Conservation (phyloP, 2,329 filamentous ascomycete species). For the Amauroascus niger region DNA sequence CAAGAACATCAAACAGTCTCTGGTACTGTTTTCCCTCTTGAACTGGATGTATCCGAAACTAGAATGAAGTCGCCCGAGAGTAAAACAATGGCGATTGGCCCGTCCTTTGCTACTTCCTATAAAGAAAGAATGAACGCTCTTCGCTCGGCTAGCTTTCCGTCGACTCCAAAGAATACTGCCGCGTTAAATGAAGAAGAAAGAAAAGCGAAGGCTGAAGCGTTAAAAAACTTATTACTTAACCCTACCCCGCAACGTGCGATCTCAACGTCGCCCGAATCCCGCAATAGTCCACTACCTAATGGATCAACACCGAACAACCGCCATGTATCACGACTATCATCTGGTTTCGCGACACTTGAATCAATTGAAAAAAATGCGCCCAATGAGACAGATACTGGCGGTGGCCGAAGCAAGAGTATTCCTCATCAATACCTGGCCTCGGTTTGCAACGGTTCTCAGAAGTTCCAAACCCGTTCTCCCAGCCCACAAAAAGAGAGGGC, state of each 20-base stretch:
- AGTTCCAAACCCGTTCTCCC: slow-evolving; percentile 19
- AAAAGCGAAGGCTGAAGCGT: slow-evolving; percentile 36
- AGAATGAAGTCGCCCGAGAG: slow-evolving; percentile 21
- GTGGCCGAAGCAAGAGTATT: slow-evolving; percentile 15
- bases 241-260: slow-evolving; percentile 31
- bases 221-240: slow-evolving; percentile 40
- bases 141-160: slow-evolving; percentile 30
- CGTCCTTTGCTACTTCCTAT: slow-evolving; percentile 55
- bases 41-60: slow-evolving; percentile 53
- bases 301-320: slow-evolving; percentile 1
- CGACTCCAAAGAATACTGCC: slow-evolving; percentile 19
- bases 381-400: slow-evolving; percentile 15
- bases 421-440: slow-evolving; percentile 22
- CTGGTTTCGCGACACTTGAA: neutral
- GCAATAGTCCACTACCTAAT: slow-evolving; percentile 15
- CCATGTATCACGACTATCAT: neutral
- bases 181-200: slow-evolving; percentile 33
- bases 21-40: slow-evolving; percentile 55
- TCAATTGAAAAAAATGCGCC: slow-evolving; percentile 2
- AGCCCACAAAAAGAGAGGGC: slow-evolving; percentile 27
- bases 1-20: slow-evolving; percentile 40
- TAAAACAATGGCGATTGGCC: slow-evolving; percentile 46
- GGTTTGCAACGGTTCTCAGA: slow-evolving; percentile 20
- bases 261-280: slow-evolving; percentile 25
- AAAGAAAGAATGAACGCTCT: slow-evolving; percentile 39